Conservation (phyloP, 495 filamentous ascomycete genomes). For the Penicillium nucicola region DNA sequence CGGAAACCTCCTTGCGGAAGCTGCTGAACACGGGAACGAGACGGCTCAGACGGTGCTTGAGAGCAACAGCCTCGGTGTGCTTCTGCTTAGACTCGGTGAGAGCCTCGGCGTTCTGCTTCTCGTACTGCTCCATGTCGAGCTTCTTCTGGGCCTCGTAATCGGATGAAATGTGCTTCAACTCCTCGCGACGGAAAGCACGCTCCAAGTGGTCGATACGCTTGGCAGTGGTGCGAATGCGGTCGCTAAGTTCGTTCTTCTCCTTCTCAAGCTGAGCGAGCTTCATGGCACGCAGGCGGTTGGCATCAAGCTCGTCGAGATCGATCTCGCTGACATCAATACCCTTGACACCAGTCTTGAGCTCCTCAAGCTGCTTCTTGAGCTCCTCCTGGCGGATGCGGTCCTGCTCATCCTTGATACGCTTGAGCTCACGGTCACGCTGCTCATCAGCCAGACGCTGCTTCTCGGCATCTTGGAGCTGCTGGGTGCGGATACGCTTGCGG, state of each 20-base stretch:
- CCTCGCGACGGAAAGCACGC: slow-evolving; percentile 92
- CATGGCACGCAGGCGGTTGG: slow-evolving; percentile 82
- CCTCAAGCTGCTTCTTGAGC: slow-evolving; percentile 91
- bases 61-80: slow-evolving; percentile 83
- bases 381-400: slow-evolving; percentile 90
- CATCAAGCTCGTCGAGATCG: slow-evolving; percentile 82
- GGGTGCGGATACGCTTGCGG: slow-evolving; percentile 75
- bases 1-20: slow-evolving; percentile 75
- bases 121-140: slow-evolving; percentile 75
- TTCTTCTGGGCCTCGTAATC: slow-evolving; percentile 86
- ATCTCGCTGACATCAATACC: slow-evolving; percentile 74
- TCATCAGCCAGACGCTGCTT: slow-evolving; percentile 82
- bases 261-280: slow-evolving; percentile 94
- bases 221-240: slow-evolving; percentile 84
- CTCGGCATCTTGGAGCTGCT: slow-evolving; percentile 85
- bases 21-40: slow-evolving; percentile 76
- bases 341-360: slow-evolving; percentile 83
- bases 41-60: slow-evolving; percentile 85
- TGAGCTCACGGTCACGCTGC: slow-evolving; percentile 83
- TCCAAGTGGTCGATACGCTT: slow-evolving; percentile 98
- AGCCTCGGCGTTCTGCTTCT: slow-evolving; percentile 69
- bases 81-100: slow-evolving; percentile 78
- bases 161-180: slow-evolving; percentile 81
- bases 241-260: slow-evolving; percentile 91
- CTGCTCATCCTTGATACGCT: slow-evolving; percentile 84